Evolutionary conservation across 2,329 filamentous ascomycete species (phyloP).

Genomic region (Sporothrix pallida): DNA sequence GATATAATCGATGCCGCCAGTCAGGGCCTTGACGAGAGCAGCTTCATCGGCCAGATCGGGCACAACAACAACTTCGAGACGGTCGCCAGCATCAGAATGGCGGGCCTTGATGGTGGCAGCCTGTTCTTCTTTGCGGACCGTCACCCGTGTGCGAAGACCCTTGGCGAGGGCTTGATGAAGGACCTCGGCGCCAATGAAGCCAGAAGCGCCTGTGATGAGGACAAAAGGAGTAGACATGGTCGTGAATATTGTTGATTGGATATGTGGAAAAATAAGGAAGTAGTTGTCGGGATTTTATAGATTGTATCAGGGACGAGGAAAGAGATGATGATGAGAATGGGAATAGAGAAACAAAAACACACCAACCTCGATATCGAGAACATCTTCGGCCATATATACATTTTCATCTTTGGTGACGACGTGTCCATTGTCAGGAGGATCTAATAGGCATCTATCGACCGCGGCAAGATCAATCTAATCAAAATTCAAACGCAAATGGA

Average conservation of each 20-base stretch:
- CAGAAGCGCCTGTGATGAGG: constrained; percentile 40
- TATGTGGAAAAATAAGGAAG: not conserved
- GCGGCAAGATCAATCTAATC: not conserved
- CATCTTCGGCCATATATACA: not conserved
- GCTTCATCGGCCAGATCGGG: constrained; percentile 1
- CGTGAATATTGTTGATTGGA: not conserved
- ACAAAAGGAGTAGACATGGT: constrained; percentile 20
- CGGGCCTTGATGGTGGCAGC: not conserved
- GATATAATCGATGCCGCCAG: constrained; percentile 16
- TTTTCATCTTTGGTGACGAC: not conserved
- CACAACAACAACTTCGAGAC: constrained; percentile 19
- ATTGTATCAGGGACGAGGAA: not conserved
- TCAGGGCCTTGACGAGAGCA: not conserved
- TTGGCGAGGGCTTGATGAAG: constrained; percentile 19
- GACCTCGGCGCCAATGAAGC: constrained; percentile 43
- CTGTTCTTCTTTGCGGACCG: constrained; percentile 29
- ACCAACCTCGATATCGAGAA: not conserved
- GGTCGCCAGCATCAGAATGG: not conserved
- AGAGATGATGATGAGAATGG: not conserved
- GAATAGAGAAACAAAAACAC: not conserved
- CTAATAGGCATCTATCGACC: not conserved
- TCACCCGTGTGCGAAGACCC: constrained; percentile 23
- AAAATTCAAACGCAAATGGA: not conserved
- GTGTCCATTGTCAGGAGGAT: not conserved
- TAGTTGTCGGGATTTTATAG: not conserved